Conservation (phyloP, 2,329 filamentous ascomycete species). For the Drechslerella stenobrocha region DNA sequence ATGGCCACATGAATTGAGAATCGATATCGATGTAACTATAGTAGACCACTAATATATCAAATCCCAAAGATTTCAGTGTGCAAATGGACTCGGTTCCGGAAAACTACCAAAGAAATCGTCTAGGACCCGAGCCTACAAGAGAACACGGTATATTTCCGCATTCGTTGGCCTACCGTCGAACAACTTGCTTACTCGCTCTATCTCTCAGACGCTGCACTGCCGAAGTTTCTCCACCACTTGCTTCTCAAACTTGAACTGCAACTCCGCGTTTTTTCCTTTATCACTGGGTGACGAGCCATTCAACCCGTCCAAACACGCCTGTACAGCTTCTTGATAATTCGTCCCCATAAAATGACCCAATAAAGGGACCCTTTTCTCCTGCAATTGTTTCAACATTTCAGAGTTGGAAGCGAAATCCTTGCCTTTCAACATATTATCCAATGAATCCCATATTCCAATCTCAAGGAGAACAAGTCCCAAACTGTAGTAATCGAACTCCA, state of each 20-base stretch:
- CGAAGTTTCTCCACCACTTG: conserved; percentile 21
- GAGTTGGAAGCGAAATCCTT: conserved; percentile 1
- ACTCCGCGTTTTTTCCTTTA: not conserved
- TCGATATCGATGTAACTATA: too few species aligned
- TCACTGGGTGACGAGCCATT: not conserved
- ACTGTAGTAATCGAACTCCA: conserved; percentile 33
- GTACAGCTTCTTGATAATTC: conserved; percentile 25
- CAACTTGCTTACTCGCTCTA: not conserved
- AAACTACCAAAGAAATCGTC: too few species aligned
- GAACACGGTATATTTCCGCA: too few species aligned
- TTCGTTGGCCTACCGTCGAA: too few species aligned
- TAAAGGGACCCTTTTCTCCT: conserved; percentile 8
- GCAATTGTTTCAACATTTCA: conserved; percentile 10
- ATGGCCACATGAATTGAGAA: too few species aligned
- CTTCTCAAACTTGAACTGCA: conserved; percentile 29
- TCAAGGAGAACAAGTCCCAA: conserved; percentile 30
- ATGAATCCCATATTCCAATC: conserved; percentile 26
- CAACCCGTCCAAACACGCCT: conserved; percentile 17
- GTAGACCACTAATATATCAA: too few species aligned
- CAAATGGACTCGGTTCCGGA: too few species aligned
- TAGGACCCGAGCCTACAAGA: too few species aligned
- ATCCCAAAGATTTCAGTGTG: too few species aligned
- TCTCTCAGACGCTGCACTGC: conserved; percentile 8
- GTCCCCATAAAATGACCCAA: conserved; percentile 17
- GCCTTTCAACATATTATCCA: not conserved